phyloP scores from a whole-genome alignment of 2,329 filamentous ascomycete genomes.

The Fusarium tanahbumbuense region DNA sequence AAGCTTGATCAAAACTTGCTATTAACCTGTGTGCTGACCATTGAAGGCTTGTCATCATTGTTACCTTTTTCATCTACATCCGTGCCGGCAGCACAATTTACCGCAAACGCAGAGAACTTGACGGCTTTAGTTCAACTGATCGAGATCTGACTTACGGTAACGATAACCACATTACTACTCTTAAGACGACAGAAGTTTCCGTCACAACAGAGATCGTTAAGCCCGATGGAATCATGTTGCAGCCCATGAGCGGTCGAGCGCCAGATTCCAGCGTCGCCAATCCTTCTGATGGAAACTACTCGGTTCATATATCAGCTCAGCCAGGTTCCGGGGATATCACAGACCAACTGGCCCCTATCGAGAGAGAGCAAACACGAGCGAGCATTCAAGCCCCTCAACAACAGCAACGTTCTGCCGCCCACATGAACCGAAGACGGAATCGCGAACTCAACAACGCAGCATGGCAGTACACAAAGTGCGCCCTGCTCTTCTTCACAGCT shows the following conservation, averaged over 20 bases:
- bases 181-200: conserved; percentile 72
- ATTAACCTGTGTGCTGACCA: conserved; percentile 15
- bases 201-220: conserved; percentile 64
- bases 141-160: conserved; percentile 55
- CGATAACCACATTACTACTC: conserved; percentile 59
- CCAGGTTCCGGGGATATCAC: conserved; percentile 30
- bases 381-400: conserved; percentile 22
- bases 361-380: conserved; percentile 29
- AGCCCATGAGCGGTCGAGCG: conserved; percentile 38
- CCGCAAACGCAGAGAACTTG: conserved; percentile 71
- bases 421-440: conserved; percentile 52
- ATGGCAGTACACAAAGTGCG: conserved; percentile 77
- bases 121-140: conserved; percentile 63
- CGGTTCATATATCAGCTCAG: conserved; percentile 62
- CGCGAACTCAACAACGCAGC: conserved; percentile 71
- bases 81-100: conserved; percentile 75
- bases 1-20: too few species aligned
- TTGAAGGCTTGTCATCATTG: conserved; percentile 67
- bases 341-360: conserved; percentile 47
- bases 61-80: conserved; percentile 74
- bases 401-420: conserved; percentile 42
- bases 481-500: conserved; percentile 77
- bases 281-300: conserved; percentile 54
- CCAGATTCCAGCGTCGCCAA: conserved; percentile 24
- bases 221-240: conserved; percentile 40